These are phyloP conservation scores for Diplodia intermedia DNA, from an alignment of 2,329 filamentous ascomycete species.

Conservation along the genomic window DNA sequence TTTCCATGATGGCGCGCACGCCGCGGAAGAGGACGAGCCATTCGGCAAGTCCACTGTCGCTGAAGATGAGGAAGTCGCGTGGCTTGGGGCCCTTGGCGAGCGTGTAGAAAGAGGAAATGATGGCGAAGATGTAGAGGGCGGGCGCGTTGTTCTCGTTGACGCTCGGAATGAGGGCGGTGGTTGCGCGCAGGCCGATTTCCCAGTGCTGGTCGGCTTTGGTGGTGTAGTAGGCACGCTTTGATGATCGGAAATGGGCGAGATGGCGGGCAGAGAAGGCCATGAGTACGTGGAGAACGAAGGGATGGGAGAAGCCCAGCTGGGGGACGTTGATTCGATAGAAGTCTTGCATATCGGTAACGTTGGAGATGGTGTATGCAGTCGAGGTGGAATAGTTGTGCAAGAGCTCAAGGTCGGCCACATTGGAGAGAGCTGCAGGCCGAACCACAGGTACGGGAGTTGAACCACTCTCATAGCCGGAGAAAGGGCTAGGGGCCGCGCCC, in stretches of 20 bases:
- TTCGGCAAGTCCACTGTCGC: constrained; percentile 24
- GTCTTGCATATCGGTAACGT: constrained; percentile 36
- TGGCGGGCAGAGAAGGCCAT: constrained; percentile 56
- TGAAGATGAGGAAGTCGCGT: constrained; percentile 28
- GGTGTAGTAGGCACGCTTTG: constrained; percentile 4
- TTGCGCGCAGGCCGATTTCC: constrained; percentile 5
- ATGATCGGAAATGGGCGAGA: constrained; percentile 35
- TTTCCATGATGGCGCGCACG: constrained; percentile 26
- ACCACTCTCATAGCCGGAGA: not conserved
- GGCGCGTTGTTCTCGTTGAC: constrained; percentile 8
- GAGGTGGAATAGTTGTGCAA: constrained; percentile 44
- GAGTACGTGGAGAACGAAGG: constrained; percentile 54
- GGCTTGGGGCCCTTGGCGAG: constrained; percentile 19
- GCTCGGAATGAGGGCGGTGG: not conserved
- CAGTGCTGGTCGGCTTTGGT: constrained; percentile 18
- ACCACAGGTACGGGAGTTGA: not conserved
- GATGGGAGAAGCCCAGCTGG: constrained; percentile 49
- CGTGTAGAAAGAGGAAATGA: constrained; percentile 25
- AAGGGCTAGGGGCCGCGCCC: constrained; percentile 5
- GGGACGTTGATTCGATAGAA: constrained; percentile 40
- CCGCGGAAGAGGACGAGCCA: constrained; percentile 25
- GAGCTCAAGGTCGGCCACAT: constrained; percentile 41
- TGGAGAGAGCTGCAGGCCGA: constrained; percentile 16
- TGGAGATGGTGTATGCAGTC: constrained; percentile 40
- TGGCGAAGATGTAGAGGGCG: constrained; percentile 22